Conservation (phyloP, 2,329 filamentous ascomycete species). For the Aureobasidium melanogenum region DNA sequence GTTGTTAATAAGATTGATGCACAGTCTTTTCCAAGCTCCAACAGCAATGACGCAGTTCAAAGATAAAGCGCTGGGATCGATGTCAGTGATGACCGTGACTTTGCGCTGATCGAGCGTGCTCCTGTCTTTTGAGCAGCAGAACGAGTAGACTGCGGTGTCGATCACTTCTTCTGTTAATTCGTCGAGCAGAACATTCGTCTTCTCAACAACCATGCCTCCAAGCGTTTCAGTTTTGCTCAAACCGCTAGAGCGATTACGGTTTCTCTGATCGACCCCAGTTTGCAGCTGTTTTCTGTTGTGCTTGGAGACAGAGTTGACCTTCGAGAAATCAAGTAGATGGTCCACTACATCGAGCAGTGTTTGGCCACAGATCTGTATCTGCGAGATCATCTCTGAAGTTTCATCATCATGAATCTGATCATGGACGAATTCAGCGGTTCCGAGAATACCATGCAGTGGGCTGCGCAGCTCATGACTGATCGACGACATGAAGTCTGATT, state of each 20-base stretch:
- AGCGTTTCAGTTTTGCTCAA: not conserved
- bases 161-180: conserved; percentile 1
- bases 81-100: conserved; percentile 2
- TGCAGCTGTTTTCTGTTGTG: not conserved
- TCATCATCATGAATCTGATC: conserved; percentile 32
- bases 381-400: conserved; percentile 30
- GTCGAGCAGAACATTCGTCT: not conserved
- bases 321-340: conserved; percentile 31
- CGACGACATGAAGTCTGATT: conserved; percentile 44
- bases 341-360: conserved; percentile 35
- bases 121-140: not conserved
- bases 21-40: conserved; percentile 18
- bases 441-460: conserved; percentile 40
- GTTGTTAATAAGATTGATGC: conserved; percentile 26
- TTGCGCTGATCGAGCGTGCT: not conserved
- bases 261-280: not conserved
- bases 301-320: conserved; percentile 24
- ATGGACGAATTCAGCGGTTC: conserved; percentile 38
- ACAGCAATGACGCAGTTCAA: not conserved
- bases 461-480: conserved; percentile 45
- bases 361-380: conserved; percentile 38
- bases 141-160: conserved; percentile 4
- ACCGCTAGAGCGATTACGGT: not conserved
- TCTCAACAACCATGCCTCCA: conserved; percentile 6
- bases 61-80: conserved; percentile 1